These are phyloP conservation scores for Cudoniella acicularis DNA, from an alignment of 495 filamentous ascomycete species.

Conservation along the genomic window DNA sequence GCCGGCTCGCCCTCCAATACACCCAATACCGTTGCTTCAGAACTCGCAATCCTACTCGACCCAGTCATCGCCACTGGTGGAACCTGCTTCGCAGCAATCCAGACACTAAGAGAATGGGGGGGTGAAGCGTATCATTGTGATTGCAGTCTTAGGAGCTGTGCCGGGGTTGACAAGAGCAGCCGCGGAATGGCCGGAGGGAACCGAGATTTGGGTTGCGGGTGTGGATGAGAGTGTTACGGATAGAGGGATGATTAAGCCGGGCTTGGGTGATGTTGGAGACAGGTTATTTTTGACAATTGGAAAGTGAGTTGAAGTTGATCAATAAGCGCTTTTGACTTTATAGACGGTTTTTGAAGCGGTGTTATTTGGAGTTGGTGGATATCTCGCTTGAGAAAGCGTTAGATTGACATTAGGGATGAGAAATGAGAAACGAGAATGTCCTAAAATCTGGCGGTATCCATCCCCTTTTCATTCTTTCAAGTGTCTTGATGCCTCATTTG, in stretches of 20 bases:
- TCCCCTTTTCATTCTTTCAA: no score
- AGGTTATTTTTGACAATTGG: conserved; percentile 89
- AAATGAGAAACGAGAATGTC: background rate
- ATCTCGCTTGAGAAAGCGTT: background rate
- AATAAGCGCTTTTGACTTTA: background rate
- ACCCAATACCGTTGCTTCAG: conserved; percentile 41
- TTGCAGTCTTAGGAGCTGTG: conserved; percentile 70
- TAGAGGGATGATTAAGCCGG: conserved; percentile 87
- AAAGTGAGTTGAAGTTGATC: conserved; percentile 40
- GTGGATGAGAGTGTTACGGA: conserved; percentile 69
- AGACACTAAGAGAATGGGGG: conserved; percentile 90
- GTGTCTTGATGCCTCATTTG: background rate
- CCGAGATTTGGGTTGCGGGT: conserved; percentile 80
- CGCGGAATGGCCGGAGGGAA: conserved; percentile 66
- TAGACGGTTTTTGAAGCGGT: background rate
- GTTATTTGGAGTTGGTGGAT: background rate
- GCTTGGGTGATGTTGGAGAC: conserved; percentile 89
- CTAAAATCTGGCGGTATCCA: no score
- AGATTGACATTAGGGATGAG: background rate
- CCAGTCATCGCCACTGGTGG: conserved; percentile 93
- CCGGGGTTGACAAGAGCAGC: conserved; percentile 65
- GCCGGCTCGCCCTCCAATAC: conserved; percentile 35
- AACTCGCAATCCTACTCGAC: conserved; percentile 80
- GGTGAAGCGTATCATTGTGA: conserved; percentile 70
- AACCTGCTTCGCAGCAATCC: conserved; percentile 84